These are phyloP conservation scores for Daldinia decipiens DNA, from an alignment of 495 filamentous ascomycete species.

Conservation along the genomic window DNA sequence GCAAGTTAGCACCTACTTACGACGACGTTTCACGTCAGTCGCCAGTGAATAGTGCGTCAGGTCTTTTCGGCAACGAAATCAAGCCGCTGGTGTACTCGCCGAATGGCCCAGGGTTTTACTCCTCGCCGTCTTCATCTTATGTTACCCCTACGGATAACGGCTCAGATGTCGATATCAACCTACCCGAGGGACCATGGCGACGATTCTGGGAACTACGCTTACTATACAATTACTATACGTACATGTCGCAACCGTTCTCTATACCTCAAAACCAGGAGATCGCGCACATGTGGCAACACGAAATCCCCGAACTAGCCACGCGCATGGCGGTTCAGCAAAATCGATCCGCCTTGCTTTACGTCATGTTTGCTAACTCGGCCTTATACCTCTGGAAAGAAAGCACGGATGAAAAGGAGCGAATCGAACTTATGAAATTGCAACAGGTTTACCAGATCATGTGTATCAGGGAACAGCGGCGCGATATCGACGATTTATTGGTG, in stretches of 20 bases:
- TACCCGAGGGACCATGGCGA: constrained; percentile 49
- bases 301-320: constrained; percentile 47
- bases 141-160: constrained; percentile 25
- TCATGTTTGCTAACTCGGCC: constrained; percentile 49
- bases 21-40: constrained; percentile 8
- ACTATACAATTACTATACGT: constrained; percentile 48
- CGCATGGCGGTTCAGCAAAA: constrained; percentile 44
- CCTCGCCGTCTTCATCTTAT: constrained; percentile 41
- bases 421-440: constrained; percentile 45
- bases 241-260: constrained; percentile 45
- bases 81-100: constrained; percentile 29
- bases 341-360: constrained; percentile 51
- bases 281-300: constrained; percentile 40
- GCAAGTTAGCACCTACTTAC: not conserved
- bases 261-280: constrained; percentile 25
- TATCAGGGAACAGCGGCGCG: constrained; percentile 45
- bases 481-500: constrained; percentile 35
- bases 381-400: constrained; percentile 49
- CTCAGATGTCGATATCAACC: constrained; percentile 35
- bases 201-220: constrained; percentile 52
- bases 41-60: not conserved
- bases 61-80: constrained; percentile 17
- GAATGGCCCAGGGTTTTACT: constrained; percentile 28
- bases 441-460: constrained; percentile 47
- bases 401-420: constrained; percentile 45